Conservation (phyloP, 2,329 filamentous ascomycete species). For the Chaetomium strumarium region DNA sequence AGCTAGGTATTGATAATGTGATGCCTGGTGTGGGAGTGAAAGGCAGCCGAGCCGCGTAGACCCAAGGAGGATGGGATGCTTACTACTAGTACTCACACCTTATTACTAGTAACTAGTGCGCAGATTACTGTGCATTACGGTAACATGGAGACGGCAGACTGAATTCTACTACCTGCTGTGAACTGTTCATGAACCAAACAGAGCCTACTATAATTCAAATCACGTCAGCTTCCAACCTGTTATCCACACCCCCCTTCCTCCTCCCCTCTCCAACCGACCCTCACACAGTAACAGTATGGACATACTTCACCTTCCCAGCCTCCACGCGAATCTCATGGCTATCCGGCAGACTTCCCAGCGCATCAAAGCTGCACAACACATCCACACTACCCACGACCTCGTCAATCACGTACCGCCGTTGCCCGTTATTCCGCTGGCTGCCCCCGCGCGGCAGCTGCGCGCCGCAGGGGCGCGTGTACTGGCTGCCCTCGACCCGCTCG, state of each 20-base stretch:
- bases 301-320: constrained; percentile 32
- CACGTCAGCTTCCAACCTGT: not conserved
- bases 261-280: not conserved
- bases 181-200: no score
- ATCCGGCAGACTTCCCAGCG: constrained; percentile 30
- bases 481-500: constrained; percentile 32
- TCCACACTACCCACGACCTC: constrained; percentile 33
- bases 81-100: no score
- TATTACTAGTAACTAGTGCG: no score
- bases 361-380: constrained; percentile 32
- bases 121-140: no score
- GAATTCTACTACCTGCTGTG: no score
- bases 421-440: constrained; percentile 28
- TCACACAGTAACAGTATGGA: constrained; percentile 33
- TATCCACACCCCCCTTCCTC: no score
- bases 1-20: no score
- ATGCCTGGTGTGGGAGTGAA: no score
- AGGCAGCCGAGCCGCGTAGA: no score
- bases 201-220: no score
- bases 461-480: constrained; percentile 30
- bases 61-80: no score
- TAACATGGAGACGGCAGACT: no score
- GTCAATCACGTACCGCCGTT: constrained; percentile 34
- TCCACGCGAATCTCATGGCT: constrained; percentile 33
- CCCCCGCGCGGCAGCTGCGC: constrained; percentile 28